phyloP scores from a whole-genome alignment of 2,329 filamentous ascomycete species.

The Cladosporium austrohemisphaericum region DNA sequence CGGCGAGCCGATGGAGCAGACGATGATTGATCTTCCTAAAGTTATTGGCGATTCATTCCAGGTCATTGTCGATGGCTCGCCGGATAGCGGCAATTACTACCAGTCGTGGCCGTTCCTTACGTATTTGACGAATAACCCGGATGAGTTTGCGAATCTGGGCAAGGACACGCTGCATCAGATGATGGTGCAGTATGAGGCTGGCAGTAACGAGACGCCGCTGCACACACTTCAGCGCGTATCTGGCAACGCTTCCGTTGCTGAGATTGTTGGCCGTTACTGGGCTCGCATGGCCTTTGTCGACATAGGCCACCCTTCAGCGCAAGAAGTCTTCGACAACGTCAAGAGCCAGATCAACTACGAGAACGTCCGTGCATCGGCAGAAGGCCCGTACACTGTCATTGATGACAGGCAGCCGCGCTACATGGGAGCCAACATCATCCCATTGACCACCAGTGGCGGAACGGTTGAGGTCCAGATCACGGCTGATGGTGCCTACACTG shows the following conservation, averaged over 20 bases:
- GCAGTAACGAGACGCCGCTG: constrained; percentile 50
- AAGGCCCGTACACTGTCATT: constrained; percentile 43
- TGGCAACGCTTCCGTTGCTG: constrained; percentile 31
- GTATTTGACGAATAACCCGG: constrained; percentile 49
- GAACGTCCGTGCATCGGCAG: constrained; percentile 39
- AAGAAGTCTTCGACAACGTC: constrained; percentile 37
- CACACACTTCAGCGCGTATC: constrained; percentile 43
- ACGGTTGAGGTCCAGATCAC: constrained; percentile 34
- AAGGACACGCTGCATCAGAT: constrained; percentile 21
- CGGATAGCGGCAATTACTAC: constrained; percentile 47
- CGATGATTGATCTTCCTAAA: constrained; percentile 44
- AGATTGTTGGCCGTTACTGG: constrained; percentile 49
- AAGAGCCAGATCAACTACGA: constrained; percentile 39
- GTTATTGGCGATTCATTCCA: constrained; percentile 48
- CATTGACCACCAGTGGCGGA: constrained; percentile 37
- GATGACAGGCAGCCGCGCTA: constrained; percentile 43
- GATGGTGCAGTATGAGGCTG: constrained; percentile 41
- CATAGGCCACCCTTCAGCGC: constrained; percentile 44
- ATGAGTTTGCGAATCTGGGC: constrained; percentile 35
- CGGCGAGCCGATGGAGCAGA: constrained; percentile 34
- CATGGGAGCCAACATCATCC: constrained; percentile 51
- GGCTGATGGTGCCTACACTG: constrained; percentile 35
- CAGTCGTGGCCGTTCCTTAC: constrained; percentile 51
- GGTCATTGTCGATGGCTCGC: constrained; percentile 44
- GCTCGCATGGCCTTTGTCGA: constrained; percentile 53